Evolutionary conservation across 2,329 filamentous ascomycete genomes (phyloP).

Genomic region (Endoconidiophora laricicola): DNA sequence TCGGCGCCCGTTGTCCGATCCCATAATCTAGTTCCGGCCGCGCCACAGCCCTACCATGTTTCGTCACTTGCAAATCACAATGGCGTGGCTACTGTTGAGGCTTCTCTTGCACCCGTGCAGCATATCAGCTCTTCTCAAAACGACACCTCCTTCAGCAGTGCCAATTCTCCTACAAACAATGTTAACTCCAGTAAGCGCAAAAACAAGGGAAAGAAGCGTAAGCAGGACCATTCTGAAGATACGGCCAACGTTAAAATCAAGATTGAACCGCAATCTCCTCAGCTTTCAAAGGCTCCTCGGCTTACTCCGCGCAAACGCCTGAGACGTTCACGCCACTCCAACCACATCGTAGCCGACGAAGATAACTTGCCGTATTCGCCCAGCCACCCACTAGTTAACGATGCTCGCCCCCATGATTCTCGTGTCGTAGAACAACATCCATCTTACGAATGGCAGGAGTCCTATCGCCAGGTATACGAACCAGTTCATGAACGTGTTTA

Average conservation of each 20-base stretch:
- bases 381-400: not conserved
- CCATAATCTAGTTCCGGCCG: slow-evolving; percentile 56
- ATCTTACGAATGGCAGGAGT: not conserved
- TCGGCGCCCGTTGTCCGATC: slow-evolving; percentile 49
- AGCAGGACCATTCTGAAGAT: slow-evolving; percentile 26
- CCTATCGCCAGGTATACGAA: slow-evolving; percentile 15
- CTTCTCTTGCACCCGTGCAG: slow-evolving; percentile 16
- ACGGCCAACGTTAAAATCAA: slow-evolving; percentile 41
- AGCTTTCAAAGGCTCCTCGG: slow-evolving; percentile 36
- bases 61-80: slow-evolving; percentile 31
- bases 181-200: slow-evolving; percentile 22
- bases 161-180: slow-evolving; percentile 2
- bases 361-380: slow-evolving; percentile 15
- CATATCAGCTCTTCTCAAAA: slow-evolving; percentile 13
- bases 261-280: slow-evolving; percentile 46
- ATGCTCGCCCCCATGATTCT: not conserved
- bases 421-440: slow-evolving; percentile 5
- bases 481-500: slow-evolving; percentile 1
- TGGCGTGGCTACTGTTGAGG: slow-evolving; percentile 5
- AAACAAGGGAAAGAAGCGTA: slow-evolving; percentile 36
- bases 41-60: slow-evolving; percentile 58
- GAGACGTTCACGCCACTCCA: slow-evolving; percentile 21
- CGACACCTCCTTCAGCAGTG: slow-evolving; percentile 4
- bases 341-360: not conserved
- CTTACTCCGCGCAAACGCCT: slow-evolving; percentile 40